A percentile compares a stretch with the other conserved stretches of the same genome.
These are phyloP conservation scores for Panus rudis DNA, from an alignment of 768 basidiomycete genomes.

Conservation along the genomic window DNA sequence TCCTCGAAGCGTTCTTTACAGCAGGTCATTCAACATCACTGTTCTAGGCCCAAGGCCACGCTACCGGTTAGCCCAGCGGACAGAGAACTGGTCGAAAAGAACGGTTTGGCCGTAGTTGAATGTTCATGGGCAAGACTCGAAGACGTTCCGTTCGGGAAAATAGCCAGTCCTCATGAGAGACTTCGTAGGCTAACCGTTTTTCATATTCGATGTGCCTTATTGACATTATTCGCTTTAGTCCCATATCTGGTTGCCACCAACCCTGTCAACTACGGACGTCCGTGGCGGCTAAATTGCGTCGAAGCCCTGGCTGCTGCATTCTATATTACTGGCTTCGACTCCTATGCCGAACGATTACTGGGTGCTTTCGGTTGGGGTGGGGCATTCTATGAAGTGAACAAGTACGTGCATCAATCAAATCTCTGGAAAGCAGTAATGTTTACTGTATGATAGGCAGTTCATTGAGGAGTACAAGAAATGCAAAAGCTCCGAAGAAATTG, in stretches of 20 bases:
- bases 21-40: slow-evolving; percentile 4
- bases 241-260: slow-evolving; percentile 95
- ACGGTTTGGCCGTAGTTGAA: slow-evolving; percentile 94
- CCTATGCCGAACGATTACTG: slow-evolving; percentile 73
- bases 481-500: slow-evolving; percentile 49
- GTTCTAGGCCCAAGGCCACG: slow-evolving; percentile 71
- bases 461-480: slow-evolving; percentile 77
- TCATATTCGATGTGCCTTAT: neutral
- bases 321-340: slow-evolving; percentile 83
- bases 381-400: slow-evolving; percentile 82
- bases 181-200: slow-evolving; percentile 48
- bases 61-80: slow-evolving; percentile 78
- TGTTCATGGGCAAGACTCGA: slow-evolving; percentile 96
- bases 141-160: slow-evolving; percentile 92
- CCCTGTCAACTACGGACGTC: slow-evolving; percentile 96
- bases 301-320: slow-evolving; percentile 94
- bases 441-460: slow-evolving; percentile 15
- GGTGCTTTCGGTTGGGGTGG: slow-evolving; percentile 87
- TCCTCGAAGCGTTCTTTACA: neutral
- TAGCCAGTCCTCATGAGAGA: slow-evolving; percentile 88
- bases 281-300: slow-evolving; percentile 92
- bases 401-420: slow-evolving; percentile 33
- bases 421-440: neutral
- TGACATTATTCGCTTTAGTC: slow-evolving; percentile 41
- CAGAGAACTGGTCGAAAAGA: slow-evolving; percentile 61